A percentile compares a stretch with the other conserved stretches of the same genome.
phyloP scores from a whole-genome alignment of 2,329 filamentous ascomycete genomes.

The Paecilomyces dactylethromorphus region DNA sequence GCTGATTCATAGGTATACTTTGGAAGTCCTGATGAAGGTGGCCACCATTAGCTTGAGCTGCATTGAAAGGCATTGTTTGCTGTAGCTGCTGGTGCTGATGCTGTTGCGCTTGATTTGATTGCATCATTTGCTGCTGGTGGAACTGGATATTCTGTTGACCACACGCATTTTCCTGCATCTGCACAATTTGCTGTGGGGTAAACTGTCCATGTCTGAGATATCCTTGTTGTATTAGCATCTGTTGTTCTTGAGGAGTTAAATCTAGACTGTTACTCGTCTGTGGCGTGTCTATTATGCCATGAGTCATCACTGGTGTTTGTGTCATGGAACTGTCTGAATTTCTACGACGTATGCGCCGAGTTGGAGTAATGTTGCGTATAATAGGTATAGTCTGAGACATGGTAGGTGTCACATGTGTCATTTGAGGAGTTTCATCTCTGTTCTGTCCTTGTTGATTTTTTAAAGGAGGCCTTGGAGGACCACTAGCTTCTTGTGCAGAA shows the following conservation, averaged over 20 bases:
- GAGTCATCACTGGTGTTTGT: constrained; percentile 40
- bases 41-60: constrained; percentile 32
- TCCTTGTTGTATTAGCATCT: constrained; percentile 31
- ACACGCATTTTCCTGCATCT: constrained; percentile 38
- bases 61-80: constrained; percentile 31
- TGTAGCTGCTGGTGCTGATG: constrained; percentile 24
- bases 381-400: constrained; percentile 42
- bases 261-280: constrained; percentile 31
- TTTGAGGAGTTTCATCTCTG: constrained; percentile 42
- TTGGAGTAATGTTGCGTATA: constrained; percentile 42
- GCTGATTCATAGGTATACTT: constrained; percentile 19
- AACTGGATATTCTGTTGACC: constrained; percentile 41
- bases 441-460: constrained; percentile 41
- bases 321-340: constrained; percentile 38
- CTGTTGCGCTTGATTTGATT: constrained; percentile 26
- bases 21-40: constrained; percentile 26
- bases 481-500: constrained; percentile 41
- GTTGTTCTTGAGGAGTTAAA: constrained; percentile 36
- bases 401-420: constrained; percentile 40
- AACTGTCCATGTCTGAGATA: constrained; percentile 27
- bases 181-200: constrained; percentile 35
- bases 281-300: constrained; percentile 32
- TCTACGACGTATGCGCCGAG: constrained; percentile 39
- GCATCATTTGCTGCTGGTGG: constrained; percentile 34
- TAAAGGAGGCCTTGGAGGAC: constrained; percentile 36